A percentile compares a stretch with the other conserved stretches of the same genome.
phyloP scores from a whole-genome alignment of 2,329 filamentous ascomycete species.

The Penicillium concentricum region DNA sequence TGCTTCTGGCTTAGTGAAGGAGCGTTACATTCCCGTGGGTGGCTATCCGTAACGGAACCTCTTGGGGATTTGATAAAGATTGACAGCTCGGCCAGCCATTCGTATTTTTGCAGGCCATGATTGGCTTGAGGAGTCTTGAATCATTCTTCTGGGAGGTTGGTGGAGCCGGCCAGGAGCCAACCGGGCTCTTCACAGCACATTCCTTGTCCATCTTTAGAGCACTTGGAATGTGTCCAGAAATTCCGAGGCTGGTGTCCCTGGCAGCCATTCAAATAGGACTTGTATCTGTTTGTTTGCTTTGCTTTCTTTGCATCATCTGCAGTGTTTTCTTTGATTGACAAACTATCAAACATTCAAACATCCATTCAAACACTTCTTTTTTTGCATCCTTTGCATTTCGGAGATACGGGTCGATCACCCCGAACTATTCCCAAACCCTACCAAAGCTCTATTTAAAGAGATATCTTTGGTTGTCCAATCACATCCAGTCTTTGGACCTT shows the following conservation, averaged over 20 bases:
- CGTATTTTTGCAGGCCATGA: constrained; percentile 12
- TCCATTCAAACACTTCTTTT: constrained; percentile 11
- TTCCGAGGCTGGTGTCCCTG: constrained; percentile 34
- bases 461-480: constrained; percentile 31
- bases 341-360: constrained; percentile 34
- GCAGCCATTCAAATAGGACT: constrained; percentile 40
- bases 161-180: constrained; percentile 22
- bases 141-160: constrained; percentile 24
- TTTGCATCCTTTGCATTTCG: constrained; percentile 27
- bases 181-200: constrained; percentile 29
- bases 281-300: constrained; percentile 45
- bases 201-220: constrained; percentile 35
- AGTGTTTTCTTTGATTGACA: constrained; percentile 42
- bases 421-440: constrained; percentile 17
- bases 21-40: constrained; percentile 37
- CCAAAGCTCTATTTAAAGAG: constrained; percentile 21
- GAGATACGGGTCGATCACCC: constrained; percentile 21
- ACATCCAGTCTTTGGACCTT: constrained; percentile 22
- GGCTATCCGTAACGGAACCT: constrained; percentile 29
- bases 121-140: constrained; percentile 26
- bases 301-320: constrained; percentile 43
- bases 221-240: constrained; percentile 38
- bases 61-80: constrained; percentile 19
- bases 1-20: constrained; percentile 34
- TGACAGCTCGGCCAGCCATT: constrained; percentile 29